Base-by-base conservation (phyloP, 2,329 filamentous ascomycete genomes). In the Botrytis deweyae region DNA sequence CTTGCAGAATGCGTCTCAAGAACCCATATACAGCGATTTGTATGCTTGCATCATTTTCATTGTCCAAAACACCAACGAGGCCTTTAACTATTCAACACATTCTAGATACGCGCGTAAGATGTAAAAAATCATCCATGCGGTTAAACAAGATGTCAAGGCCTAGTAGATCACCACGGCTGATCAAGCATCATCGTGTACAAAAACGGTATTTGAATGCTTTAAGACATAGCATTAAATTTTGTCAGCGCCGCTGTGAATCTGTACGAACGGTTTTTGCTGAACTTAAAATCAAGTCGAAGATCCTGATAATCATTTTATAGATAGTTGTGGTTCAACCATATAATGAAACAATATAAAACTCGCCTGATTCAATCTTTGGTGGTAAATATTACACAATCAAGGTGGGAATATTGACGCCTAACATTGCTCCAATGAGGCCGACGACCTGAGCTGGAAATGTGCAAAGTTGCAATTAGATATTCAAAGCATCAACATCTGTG, bases 251-350 rank as follows among this genome's bases (percentile, higher is more conserved):
- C 42, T 52, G 22, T 52, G 49, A 14, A 16, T 52, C 3, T 52
- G 12, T 52, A 3, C 6, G 5, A 1, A 52, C 4, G 6, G 4
- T 52, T 49, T 9, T n/a, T n/a, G 3, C 12, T 52, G 14, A 25
- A n/a, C 12, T 52, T 0, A 3, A n/a, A 7, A n/a, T 52, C 5
- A 52, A 52, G 5, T 52, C 49, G 12, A 52, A n/a, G 10, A 25
- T n/a, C 25, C 10, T n/a, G 7, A 2, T n/a, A 6, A n/a, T 2
- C 12, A 25, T 5, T 14, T n/a, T n/a, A 25, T 52, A 14, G 12
- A n/a, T n/a, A 6, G 1, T n/a, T 16, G 2, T n/a, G 5, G 5
- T 3, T 52, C 5, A 7, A 16, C n/a, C 4, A n/a, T 14, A n/a
- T 52, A 25, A n/a, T 3, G 12, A 52, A 5, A 55, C 1, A 25